These are phyloP conservation scores for Fusarium pseudograminearum DNA, from an alignment of 2,329 filamentous ascomycete species.

Conservation along the genomic window DNA sequence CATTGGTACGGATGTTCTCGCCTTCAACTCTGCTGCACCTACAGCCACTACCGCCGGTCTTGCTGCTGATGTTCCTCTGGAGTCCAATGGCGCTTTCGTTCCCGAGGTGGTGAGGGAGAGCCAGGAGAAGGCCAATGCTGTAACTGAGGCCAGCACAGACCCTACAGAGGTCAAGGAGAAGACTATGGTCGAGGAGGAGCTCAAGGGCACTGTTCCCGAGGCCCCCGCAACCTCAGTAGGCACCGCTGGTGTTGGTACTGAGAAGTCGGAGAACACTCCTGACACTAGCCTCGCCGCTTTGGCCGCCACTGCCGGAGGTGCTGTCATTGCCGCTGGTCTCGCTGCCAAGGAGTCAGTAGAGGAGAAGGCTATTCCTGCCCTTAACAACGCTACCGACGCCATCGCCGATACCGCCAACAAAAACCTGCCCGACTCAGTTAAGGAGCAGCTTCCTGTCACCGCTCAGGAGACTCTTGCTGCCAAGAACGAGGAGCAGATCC, in stretches of 20 bases:
- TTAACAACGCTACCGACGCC: slow-evolving; percentile 52
- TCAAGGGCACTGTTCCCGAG: slow-evolving; percentile 74
- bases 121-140: slow-evolving; percentile 72
- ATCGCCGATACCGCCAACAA: slow-evolving; percentile 58
- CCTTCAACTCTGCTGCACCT: slow-evolving; percentile 66
- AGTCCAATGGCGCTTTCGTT: slow-evolving; percentile 57
- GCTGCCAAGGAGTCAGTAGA: slow-evolving; percentile 52
- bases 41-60: slow-evolving; percentile 75
- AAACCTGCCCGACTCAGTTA: slow-evolving; percentile 66
- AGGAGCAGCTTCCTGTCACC: slow-evolving; percentile 62
- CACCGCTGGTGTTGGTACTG: slow-evolving; percentile 63
- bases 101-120: slow-evolving; percentile 74
- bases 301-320: slow-evolving; percentile 52
- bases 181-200: slow-evolving; percentile 76
- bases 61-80: slow-evolving; percentile 75
- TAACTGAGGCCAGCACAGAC: slow-evolving; percentile 76
- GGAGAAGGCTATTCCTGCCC: slow-evolving; percentile 55
- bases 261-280: slow-evolving; percentile 62
- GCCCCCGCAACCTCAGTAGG: slow-evolving; percentile 69
- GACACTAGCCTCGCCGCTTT: slow-evolving; percentile 57
- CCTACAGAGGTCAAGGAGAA: slow-evolving; percentile 77
- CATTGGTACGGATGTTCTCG: slow-evolving; percentile 56
- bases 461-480: slow-evolving; percentile 62
- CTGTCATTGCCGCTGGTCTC: slow-evolving; percentile 48
- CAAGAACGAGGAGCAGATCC: slow-evolving; percentile 57